Base-by-base conservation (phyloP, 768 basidiomycete species). In the Xerocomellus intermedius region DNA sequence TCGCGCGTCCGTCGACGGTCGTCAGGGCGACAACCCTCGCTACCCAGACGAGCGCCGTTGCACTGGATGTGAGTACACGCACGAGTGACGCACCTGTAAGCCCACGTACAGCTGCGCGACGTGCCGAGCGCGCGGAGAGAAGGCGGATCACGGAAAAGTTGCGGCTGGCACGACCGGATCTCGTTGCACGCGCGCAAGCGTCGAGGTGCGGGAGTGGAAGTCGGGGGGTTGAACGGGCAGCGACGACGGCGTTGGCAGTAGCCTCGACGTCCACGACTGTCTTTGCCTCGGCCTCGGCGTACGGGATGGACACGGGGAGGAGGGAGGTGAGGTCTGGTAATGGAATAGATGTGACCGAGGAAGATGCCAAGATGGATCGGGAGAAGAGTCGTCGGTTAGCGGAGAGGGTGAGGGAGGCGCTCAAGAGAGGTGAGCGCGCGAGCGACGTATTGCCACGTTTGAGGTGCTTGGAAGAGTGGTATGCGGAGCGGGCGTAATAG, bases 141-240 rank as follows among this genome's bases (percentile, higher is more conserved):
- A 58, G 54, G 22, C 56, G 50, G 33, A 66, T 64, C 38, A 75
- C 75, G 1, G 75, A 79, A 36, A 75, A 74, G 33, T 66, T 83
- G 16, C 73, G 75, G 5, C 63, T 60, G 14, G 79, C 78, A 12
- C 74, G 76, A 26, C 82, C 81, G 3, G 73, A 78, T 50, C 70
- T 75, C 8, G 74, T 77, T 2, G 63, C 64, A 8, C 61, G 70
- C 3, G 43, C 45, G 6, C 72, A 68, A 48, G 61, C 67, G 10
- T 67, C 68, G 14, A 63, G 57, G 45, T 52, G 66, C 14, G 39
- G 63, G 19, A 65, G 57, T 16, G 17, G 19, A 52, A 60, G 10
- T 46, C 30, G 26, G 8, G 14, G 2, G 22, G 45, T 55, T 17
- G 54, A 43, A 14, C 61, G 48, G 28, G 16, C 2, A 17, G 13